phyloP scores from a whole-genome alignment of 768 basidiomycete species.

The Macrolepiota dolichaula region DNA sequence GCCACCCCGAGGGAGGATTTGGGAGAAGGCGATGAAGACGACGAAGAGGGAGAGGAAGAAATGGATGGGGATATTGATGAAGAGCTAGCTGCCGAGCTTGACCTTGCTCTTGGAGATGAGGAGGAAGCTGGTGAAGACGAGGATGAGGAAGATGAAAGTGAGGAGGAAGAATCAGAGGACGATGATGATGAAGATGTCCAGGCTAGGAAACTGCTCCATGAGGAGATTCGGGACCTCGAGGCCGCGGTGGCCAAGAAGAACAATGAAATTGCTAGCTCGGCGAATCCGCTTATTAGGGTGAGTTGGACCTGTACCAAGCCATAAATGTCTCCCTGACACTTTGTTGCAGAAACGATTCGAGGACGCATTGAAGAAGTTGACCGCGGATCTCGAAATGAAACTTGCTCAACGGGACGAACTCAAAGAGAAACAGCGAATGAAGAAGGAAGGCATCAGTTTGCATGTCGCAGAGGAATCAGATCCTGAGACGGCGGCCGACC shows the following conservation, averaged over 20 bases:
- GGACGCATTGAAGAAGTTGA: constrained; percentile 85
- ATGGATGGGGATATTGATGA: constrained; percentile 82
- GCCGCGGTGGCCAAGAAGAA: constrained; percentile 85
- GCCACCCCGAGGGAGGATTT: constrained; percentile 56
- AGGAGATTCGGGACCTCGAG: constrained; percentile 88
- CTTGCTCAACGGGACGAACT: constrained; percentile 74
- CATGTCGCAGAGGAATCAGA: constrained; percentile 37
- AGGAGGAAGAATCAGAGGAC: constrained; percentile 76
- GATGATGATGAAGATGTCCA: constrained; percentile 82
- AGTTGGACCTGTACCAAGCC: constrained; percentile 4
- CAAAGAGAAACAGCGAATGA: constrained; percentile 68
- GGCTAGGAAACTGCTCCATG: constrained; percentile 75
- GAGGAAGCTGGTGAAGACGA: constrained; percentile 67
- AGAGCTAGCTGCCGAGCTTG: constrained; percentile 84
- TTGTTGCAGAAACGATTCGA: constrained; percentile 80
- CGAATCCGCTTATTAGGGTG: constrained; percentile 86
- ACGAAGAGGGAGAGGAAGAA: constrained; percentile 57
- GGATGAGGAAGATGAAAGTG: constrained; percentile 66
- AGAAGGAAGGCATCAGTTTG: constrained; percentile 60
- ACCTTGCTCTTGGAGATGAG: constrained; percentile 74
- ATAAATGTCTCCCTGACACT: neutral
- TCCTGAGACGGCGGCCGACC: constrained; percentile 29
- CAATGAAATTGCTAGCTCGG: constrained; percentile 76
- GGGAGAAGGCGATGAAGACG: constrained; percentile 56
- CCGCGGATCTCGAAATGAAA: constrained; percentile 84